Evolutionary conservation across 2,329 filamentous ascomycete species (phyloP).

Genomic region (Aspergillus floridensis): DNA sequence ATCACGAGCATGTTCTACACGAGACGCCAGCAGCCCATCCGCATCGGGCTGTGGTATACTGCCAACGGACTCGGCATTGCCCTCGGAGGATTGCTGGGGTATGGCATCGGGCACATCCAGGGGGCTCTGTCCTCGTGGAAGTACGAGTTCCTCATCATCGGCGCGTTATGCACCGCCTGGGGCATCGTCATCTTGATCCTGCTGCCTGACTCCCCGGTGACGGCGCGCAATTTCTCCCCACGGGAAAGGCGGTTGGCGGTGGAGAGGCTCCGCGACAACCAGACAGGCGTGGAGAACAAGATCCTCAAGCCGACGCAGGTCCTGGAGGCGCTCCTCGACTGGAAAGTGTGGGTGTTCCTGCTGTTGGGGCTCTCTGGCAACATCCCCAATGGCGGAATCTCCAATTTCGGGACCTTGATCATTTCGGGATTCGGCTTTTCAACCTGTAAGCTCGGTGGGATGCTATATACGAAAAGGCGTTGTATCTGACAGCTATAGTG

Average conservation of each 20-base stretch:
- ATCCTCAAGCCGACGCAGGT: constrained; percentile 50
- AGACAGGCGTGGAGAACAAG: constrained; percentile 55
- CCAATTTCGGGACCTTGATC: constrained; percentile 30
- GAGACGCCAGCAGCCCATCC: constrained; percentile 49
- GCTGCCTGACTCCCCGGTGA: constrained; percentile 47
- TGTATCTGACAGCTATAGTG: constrained; percentile 20
- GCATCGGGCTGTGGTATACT: constrained; percentile 56
- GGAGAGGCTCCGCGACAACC: constrained; percentile 52
- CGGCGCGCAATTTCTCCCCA: constrained; percentile 43
- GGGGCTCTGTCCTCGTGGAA: constrained; percentile 53
- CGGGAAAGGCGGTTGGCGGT: constrained; percentile 49
- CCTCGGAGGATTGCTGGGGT: constrained; percentile 46
- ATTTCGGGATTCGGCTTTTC: constrained; percentile 44
- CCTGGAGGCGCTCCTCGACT: constrained; percentile 50
- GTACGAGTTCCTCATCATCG: constrained; percentile 59
- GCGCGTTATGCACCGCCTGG: constrained; percentile 36
- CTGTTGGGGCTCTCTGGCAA: constrained; percentile 38
- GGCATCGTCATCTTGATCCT: constrained; percentile 38
- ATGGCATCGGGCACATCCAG: constrained; percentile 59
- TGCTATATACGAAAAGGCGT: constrained; percentile 20
- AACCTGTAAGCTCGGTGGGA: constrained; percentile 11
- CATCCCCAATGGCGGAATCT: constrained; percentile 33
- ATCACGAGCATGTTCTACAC: constrained; percentile 55
- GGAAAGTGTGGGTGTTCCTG: constrained; percentile 61
- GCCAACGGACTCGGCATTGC: constrained; percentile 57